Conservation (phyloP, 345 rosid species). For the Trapa incisa region DNA sequence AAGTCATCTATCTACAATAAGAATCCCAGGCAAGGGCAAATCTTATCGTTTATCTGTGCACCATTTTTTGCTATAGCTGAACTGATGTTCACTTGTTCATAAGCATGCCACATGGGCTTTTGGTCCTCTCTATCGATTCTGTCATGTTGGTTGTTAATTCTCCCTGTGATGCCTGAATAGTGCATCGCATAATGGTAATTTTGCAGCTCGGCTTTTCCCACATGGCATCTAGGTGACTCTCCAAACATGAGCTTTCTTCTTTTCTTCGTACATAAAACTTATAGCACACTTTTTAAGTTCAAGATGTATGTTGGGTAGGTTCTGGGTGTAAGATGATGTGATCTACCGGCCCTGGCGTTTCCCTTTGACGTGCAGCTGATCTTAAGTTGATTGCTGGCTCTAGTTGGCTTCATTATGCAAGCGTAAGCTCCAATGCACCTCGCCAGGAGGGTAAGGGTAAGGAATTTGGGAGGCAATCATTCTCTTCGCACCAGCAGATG, state of each 20-base stretch:
- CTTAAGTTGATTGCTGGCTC: not conserved
- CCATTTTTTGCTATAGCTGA: constrained; percentile 10
- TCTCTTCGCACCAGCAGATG: not conserved
- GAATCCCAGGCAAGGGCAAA: not conserved
- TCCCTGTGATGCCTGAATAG: not conserved
- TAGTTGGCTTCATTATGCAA: not conserved
- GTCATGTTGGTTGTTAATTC: constrained; percentile 7
- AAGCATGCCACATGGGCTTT: constrained; percentile 21
- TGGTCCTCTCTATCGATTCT: constrained; percentile 18
- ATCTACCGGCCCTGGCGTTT: not conserved
- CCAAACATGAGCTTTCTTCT: no score
- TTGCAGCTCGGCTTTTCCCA: no score
- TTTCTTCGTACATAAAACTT: not conserved
- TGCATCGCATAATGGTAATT: not conserved
- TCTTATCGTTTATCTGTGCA: not conserved
- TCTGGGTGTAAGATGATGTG: not conserved
- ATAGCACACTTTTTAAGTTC: no score
- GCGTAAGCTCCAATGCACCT: no score
- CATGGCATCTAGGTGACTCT: no score
- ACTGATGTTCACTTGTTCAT: constrained; percentile 20
- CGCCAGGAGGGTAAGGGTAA: not conserved
- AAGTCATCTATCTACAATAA: not conserved
- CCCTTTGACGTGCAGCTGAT: not conserved
- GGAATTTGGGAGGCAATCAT: not conserved
- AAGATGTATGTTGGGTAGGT: no score